These are phyloP conservation scores for Pelargonium nanum DNA, from an alignment of 345 rosid species.

Conservation along the genomic window DNA sequence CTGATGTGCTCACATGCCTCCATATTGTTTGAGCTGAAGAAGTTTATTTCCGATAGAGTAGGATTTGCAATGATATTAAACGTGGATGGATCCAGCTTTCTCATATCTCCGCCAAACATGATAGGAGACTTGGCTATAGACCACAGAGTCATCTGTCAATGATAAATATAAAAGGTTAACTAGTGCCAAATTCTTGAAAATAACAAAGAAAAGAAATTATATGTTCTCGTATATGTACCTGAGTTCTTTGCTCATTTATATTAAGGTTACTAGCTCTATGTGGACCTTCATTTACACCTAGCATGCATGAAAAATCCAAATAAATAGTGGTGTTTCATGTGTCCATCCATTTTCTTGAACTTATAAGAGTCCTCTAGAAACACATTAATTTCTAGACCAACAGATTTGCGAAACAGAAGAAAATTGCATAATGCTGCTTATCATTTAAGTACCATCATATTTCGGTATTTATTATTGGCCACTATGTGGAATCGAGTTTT, in stretches of 20 bases:
- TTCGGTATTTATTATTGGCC: no score
- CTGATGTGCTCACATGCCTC: slow-evolving; percentile 27
- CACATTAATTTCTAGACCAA: no score
- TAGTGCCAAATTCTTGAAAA: neutral
- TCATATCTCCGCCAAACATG: slow-evolving; percentile 80
- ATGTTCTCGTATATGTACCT: slow-evolving; percentile 26
- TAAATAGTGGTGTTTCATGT: slow-evolving; percentile 6
- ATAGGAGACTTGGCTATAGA: slow-evolving; percentile 81
- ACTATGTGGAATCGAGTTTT: no score
- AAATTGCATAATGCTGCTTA: no score
- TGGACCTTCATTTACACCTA: slow-evolving; percentile 67
- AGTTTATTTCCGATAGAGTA: slow-evolving; percentile 49
- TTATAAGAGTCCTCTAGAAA: no score
- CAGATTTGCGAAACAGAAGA: no score
- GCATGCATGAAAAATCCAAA: slow-evolving; percentile 12
- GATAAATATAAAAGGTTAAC: slow-evolving; percentile 10
- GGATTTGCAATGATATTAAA: slow-evolving; percentile 58
- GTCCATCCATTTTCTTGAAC: no score
- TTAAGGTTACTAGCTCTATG: slow-evolving; percentile 54
- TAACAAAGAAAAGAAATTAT: neutral
- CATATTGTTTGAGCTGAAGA: slow-evolving; percentile 48
- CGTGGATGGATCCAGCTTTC: slow-evolving; percentile 50
- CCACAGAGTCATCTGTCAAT: slow-evolving; percentile 76
- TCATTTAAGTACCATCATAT: no score
- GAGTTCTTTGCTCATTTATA: slow-evolving; percentile 58